Conservation (phyloP, 1,284 basidiomycete genomes). For the Singerocomus rubriflavus region DNA sequence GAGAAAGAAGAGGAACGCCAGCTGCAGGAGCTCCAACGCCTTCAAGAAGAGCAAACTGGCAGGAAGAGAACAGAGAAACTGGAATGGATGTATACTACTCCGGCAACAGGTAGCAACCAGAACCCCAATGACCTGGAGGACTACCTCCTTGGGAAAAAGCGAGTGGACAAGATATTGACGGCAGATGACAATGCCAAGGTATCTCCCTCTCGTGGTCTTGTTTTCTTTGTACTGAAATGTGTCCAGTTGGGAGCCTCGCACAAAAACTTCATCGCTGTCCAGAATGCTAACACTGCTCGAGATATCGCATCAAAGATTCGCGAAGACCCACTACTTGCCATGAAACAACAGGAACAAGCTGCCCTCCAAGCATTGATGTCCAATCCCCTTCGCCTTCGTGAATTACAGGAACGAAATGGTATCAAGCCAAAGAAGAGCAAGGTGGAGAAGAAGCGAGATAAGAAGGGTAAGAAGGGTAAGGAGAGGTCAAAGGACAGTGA, state of each 20-base stretch:
- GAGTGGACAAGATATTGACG: slow-evolving; percentile 93
- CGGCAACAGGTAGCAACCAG: slow-evolving; percentile 77
- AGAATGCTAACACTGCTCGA: slow-evolving; percentile 88
- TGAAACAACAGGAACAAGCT: slow-evolving; percentile 97
- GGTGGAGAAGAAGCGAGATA: slow-evolving; percentile 61
- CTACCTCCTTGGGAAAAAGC: slow-evolving; percentile 96
- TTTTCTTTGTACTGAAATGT: slow-evolving; percentile 8
- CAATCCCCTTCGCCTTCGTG: slow-evolving; percentile 85
- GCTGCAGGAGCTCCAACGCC: slow-evolving; percentile 90
- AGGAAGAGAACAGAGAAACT: slow-evolving; percentile 91
- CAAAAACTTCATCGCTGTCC: slow-evolving; percentile 88
- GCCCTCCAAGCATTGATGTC: slow-evolving; percentile 88
- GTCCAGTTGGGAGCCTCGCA: slow-evolving; percentile 75
- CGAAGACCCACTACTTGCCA: slow-evolving; percentile 93
- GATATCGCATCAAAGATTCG: slow-evolving; percentile 93
- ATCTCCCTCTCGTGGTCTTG: slow-evolving; percentile 6
- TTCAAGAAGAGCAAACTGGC: slow-evolving; percentile 93
- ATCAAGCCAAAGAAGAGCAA: slow-evolving; percentile 76
- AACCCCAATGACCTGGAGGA: slow-evolving; percentile 93
- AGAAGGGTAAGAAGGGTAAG: slow-evolving; percentile 54
- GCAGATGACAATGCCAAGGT: slow-evolving; percentile 89
- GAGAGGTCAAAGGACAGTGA: slow-evolving; percentile 43
- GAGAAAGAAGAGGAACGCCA: slow-evolving; percentile 98
- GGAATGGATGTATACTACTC: slow-evolving; percentile 99
- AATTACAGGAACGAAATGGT: slow-evolving; percentile 75